Evolutionary conservation across 2,329 filamentous ascomycete species (phyloP).

Genomic region (Orbilia brochopaga): DNA sequence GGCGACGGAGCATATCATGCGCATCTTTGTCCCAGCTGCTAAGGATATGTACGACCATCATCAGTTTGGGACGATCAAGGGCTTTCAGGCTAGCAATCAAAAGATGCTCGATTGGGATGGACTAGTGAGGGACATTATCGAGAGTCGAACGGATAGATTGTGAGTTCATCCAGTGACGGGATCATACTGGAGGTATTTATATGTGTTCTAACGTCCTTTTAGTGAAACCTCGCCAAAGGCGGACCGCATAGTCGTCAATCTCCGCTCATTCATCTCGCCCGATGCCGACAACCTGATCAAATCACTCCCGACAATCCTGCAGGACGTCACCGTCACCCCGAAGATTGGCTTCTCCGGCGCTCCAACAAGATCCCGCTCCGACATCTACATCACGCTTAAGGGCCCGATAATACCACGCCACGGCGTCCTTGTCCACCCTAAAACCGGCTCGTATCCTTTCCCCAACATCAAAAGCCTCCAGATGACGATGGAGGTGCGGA

Average conservation of each 20-base stretch:
- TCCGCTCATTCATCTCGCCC: conserved; percentile 76
- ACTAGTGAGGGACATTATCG: conserved; percentile 55
- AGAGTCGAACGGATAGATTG: conserved; percentile 54
- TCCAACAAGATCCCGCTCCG: conserved; percentile 83
- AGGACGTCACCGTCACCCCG: conserved; percentile 77
- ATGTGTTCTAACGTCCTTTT: conserved; percentile 15
- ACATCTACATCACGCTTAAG: conserved; percentile 89
- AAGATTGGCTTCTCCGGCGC: conserved; percentile 95
- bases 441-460: conserved; percentile 79
- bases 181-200: conserved; percentile 21
- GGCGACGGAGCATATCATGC: conserved; percentile 55
- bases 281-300: conserved; percentile 83
- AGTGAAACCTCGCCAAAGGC: conserved; percentile 71
- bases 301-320: conserved; percentile 83
- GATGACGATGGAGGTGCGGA: conserved; percentile 83
- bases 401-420: conserved; percentile 77
- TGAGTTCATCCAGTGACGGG: conserved; percentile 52
- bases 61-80: conserved; percentile 47
- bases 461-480: conserved; percentile 78
- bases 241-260: conserved; percentile 77
- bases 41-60: conserved; percentile 46
- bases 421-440: conserved; percentile 69
- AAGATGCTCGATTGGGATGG: conserved; percentile 54
- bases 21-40: conserved; percentile 54
- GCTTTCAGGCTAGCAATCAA: conserved; percentile 45